Base-by-base conservation (phyloP, 1,284 basidiomycete species). In the Sutorius eximius region DNA sequence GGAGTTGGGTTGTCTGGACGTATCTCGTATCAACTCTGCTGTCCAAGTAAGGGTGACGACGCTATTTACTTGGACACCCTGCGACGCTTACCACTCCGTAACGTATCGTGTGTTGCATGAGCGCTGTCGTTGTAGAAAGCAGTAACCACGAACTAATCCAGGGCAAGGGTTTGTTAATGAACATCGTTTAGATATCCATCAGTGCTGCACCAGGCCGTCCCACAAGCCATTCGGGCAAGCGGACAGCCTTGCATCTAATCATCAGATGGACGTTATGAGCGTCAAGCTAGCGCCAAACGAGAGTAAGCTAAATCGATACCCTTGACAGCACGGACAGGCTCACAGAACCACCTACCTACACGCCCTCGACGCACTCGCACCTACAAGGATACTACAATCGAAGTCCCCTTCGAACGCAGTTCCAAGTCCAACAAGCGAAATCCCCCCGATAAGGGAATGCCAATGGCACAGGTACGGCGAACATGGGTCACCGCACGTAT, bases 21-120 rank as follows among this genome's bases (percentile, higher is more conserved):
- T 65, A 56, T 55, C 11, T 70, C 42, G 16, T 55, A 43, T 60
- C 64, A 2, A 52, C 41, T n/a, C 27, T 67, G 18, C 10, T 62
- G 1, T 16, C 37, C 5, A 18, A 38, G 24, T 53, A 45, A 52
- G 45, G 20, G n/a, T 3, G 32, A 27, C 52, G 38, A 24, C 36
- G 20, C 34, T 30, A 10, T 44, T 44, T 40, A 12, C 7, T 41
- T 38, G 41, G 18, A 42, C 24, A 18, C n/a, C 13, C 34, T 2
- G 29, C 30, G 29, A 46, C n/a, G 30, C 27, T 36, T 24, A 15
- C 5, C 1, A 8, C 47, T 13, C 38, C 20, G 50, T 32, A 24
- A 45, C 29, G 10, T 45, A 30, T 24, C 22, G 22, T 27, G 24
- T 27, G 24, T 27, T 27, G 24, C 24, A 27, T 27, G 18, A 20